These are phyloP conservation scores for Herpetospermum pedunculosum DNA, from an alignment of 306 rosid species.

Conservation along the genomic window DNA sequence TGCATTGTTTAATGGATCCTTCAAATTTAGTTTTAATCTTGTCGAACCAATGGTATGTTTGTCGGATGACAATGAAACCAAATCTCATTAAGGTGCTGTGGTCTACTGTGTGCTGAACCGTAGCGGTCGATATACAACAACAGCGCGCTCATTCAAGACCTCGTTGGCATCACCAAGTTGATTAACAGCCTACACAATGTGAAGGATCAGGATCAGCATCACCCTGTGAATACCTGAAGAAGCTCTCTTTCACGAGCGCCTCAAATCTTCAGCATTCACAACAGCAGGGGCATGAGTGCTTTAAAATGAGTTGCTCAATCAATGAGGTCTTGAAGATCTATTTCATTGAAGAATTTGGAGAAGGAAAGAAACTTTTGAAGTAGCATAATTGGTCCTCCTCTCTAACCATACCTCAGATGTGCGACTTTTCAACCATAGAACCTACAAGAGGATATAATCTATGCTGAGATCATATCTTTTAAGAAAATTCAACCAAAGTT, in stretches of 20 bases:
- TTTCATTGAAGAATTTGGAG: neutral
- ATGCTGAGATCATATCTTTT: conserved; percentile 15
- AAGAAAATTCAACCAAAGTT: conserved; percentile 10
- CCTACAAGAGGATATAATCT: conserved; percentile 35
- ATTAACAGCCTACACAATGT: conserved; percentile 63
- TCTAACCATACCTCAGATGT: conserved; percentile 96
- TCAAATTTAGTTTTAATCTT: too few relatives aligned
- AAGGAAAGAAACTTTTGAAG: neutral
- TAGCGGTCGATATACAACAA: conserved; percentile 51
- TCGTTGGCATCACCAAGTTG: conserved; percentile 98
- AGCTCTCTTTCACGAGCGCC: conserved; percentile 96
- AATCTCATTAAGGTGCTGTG: conserved; percentile 53
- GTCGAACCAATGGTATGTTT: too few relatives aligned
- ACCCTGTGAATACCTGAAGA: conserved; percentile 52
- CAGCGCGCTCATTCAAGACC: conserved; percentile 95
- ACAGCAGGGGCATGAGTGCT: conserved; percentile 55
- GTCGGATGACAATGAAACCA: too few relatives aligned
- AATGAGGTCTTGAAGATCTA: neutral
- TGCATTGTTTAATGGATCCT: too few relatives aligned
- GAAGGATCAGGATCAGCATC: conserved; percentile 13
- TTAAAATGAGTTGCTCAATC: too few relatives aligned
- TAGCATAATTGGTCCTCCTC: conserved; percentile 78
- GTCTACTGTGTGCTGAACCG: conserved; percentile 52
- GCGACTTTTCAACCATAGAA: conserved; percentile 98
- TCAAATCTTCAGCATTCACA: conserved; percentile 71